Conservation (phyloP, 805 yeast genomes). For the Zygosaccharomyces kombuchaensis region DNA sequence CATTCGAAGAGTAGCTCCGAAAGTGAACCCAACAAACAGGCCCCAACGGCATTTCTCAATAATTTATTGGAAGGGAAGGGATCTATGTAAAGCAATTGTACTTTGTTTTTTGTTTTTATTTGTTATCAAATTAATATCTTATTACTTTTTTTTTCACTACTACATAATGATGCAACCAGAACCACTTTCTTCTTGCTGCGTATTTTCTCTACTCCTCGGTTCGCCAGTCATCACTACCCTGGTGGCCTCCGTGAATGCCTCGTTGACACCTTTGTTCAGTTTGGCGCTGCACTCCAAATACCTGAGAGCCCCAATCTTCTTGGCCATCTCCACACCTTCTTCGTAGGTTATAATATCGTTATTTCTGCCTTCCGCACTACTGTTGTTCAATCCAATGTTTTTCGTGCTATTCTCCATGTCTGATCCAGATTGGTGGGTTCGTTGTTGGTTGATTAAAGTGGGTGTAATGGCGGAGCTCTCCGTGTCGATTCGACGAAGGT, state of each 20-base stretch:
- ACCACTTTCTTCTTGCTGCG: conserved; percentile 34
- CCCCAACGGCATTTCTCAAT: conserved; percentile 31
- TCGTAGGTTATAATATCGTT: conserved; percentile 71
- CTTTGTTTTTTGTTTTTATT: neutral
- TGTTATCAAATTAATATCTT: neutral
- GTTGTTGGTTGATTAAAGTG: conserved; percentile 28
- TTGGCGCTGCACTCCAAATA: conserved; percentile 97
- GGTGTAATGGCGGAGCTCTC: conserved; percentile 36
- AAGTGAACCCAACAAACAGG: conserved; percentile 11
- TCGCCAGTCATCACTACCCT: conserved; percentile 90
- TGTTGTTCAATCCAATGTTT: conserved; percentile 20
- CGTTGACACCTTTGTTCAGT: conserved; percentile 96
- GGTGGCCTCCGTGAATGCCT: conserved; percentile 98
- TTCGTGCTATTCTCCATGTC: conserved; percentile 16
- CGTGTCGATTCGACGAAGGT: conserved; percentile 69
- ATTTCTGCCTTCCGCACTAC: conserved; percentile 25
- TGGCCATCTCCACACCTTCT: conserved; percentile 91
- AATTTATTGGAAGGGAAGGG: conserved; percentile 21
- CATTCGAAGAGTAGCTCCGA: neutral
- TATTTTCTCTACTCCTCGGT: conserved; percentile 63
- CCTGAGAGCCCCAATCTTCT: conserved; percentile 87
- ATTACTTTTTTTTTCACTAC: conserved; percentile 8
- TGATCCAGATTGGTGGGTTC: conserved; percentile 13
- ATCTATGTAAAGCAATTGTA: neutral
- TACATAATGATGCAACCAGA: conserved; percentile 42